Conservation (phyloP, 2,329 filamentous ascomycete species). For the Intubia oerlemansii region DNA sequence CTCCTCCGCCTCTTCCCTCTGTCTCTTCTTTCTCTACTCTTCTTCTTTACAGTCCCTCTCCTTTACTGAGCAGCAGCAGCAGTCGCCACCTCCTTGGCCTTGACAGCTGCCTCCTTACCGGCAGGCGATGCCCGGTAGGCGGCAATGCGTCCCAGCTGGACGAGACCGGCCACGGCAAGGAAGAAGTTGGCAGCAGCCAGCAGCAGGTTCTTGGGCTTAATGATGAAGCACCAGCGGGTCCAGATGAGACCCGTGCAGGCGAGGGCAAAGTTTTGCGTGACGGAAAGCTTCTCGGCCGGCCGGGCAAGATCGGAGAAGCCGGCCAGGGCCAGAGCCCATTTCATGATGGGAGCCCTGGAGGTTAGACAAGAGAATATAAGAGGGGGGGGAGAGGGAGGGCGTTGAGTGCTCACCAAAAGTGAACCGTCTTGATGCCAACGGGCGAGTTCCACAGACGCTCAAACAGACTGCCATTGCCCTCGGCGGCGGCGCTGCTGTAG, state of each 20-base stretch:
- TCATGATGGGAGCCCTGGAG: conserved; percentile 80
- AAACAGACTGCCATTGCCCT: conserved; percentile 33
- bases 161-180: conserved; percentile 67
- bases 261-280: conserved; percentile 80
- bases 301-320: conserved; percentile 82
- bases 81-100: too few relatives aligned
- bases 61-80: too few relatives aligned
- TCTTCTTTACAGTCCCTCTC: not conserved
- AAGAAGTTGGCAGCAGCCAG: conserved; percentile 97
- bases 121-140: conserved; percentile 21
- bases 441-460: conserved; percentile 70
- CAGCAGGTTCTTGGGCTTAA: conserved; percentile 84
- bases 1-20: too few relatives aligned
- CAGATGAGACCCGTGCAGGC: conserved; percentile 87
- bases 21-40: too few relatives aligned
- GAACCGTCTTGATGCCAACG: conserved; percentile 75
- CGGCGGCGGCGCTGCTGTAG: conserved; percentile 26
- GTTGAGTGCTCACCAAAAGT: conserved; percentile 54
- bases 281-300: conserved; percentile 76
- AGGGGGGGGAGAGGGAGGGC: conserved; percentile 1
- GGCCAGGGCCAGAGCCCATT: conserved; percentile 83
- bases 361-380: not conserved
- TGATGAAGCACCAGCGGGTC: conserved; percentile 97
- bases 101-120: too few relatives aligned
- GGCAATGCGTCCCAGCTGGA: conserved; percentile 73